phyloP scores from a whole-genome alignment of 371 early-diverging fungal genomes.

The Mortierella sp. region DNA sequence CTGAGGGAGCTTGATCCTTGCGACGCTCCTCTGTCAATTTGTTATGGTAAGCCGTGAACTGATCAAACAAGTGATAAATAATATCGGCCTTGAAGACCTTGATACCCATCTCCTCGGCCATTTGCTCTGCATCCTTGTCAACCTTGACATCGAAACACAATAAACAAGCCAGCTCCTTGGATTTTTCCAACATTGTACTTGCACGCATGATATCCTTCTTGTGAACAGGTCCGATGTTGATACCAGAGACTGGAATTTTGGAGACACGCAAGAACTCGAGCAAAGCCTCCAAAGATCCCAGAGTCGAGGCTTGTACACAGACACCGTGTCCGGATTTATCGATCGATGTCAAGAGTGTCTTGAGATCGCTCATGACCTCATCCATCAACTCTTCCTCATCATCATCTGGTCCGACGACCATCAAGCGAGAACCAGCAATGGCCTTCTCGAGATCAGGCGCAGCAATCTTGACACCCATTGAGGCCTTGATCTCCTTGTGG shows the following conservation, averaged over 20 bases:
- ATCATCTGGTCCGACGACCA: constrained; percentile 96
- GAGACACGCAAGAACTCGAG: constrained; percentile 94
- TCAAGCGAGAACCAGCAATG: constrained; percentile 97
- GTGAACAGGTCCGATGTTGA: constrained; percentile 99
- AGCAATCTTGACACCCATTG: constrained; percentile 98
- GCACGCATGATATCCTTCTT: constrained; percentile 98
- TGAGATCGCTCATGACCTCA: constrained; percentile 94
- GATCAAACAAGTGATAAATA: constrained; percentile 99
- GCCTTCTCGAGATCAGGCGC: constrained; percentile 98
- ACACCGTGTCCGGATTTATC: constrained; percentile 96
- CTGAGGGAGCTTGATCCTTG: constrained; percentile 89
- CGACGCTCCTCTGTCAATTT: constrained; percentile 79
- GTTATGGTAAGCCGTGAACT: constrained; percentile 89
- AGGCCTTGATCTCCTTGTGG: constrained; percentile 98
- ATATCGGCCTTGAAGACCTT: constrained; percentile 98
- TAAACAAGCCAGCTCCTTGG: constrained; percentile 91
- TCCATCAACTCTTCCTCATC: constrained; percentile 96
- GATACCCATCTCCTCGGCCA: constrained; percentile 95
- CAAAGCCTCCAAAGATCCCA: constrained; percentile 99
- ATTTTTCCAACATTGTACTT: constrained; percentile 93
- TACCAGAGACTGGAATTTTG: constrained; percentile 97
- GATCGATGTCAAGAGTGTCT: constrained; percentile 80
- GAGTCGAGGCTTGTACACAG: constrained; percentile 99
- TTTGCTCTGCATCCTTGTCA: constrained; percentile 95
- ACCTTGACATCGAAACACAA: constrained; percentile 99